Percentiles rank a stretch among this genome's conserved stretches.
Evolutionary conservation across 2,329 filamentous ascomycete species (phyloP).

Genomic region (Acephala macrosclerotiorum): DNA sequence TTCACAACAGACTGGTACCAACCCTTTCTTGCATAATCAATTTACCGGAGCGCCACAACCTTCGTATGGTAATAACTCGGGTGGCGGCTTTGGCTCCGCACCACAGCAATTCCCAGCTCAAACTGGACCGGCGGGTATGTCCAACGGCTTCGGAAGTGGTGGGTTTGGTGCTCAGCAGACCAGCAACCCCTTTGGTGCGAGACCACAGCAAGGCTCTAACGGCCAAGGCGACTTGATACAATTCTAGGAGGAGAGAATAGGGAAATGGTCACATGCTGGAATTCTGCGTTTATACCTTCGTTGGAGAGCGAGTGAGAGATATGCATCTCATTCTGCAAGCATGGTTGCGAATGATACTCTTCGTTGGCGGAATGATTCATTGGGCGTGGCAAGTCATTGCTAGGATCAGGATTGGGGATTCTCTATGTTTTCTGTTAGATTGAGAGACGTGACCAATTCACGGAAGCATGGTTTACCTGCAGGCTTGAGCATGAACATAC

Average conservation of each 20-base stretch:
- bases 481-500: constrained; percentile 5
- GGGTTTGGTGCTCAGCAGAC: constrained; percentile 47
- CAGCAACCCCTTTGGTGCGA: constrained; percentile 64
- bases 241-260: constrained; percentile 33
- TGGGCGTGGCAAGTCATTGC: constrained; percentile 26
- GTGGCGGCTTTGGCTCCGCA: constrained; percentile 37
- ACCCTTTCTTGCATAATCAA: constrained; percentile 87
- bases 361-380: constrained; percentile 27
- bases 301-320: constrained; percentile 17
- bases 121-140: constrained; percentile 62
- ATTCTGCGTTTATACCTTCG: constrained; percentile 24
- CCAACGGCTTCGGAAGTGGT: constrained; percentile 53
- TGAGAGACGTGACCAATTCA: constrained; percentile 34
- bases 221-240: constrained; percentile 45
- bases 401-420: constrained; percentile 28
- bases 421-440: constrained; percentile 33
- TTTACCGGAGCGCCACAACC: constrained; percentile 78
- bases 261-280: constrained; percentile 5
- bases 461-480: constrained; percentile 28
- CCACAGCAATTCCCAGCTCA: constrained; percentile 58
- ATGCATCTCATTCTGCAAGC: constrained; percentile 30
- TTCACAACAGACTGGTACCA: constrained; percentile 69
- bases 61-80: constrained; percentile 56
- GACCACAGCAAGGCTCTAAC: constrained; percentile 56
- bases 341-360: constrained; percentile 35